A percentile compares a stretch with the other conserved stretches of the same genome.
Evolutionary conservation across 208 protist genomes (phyloP).

Genomic region (Lotmaria passim): DNA sequence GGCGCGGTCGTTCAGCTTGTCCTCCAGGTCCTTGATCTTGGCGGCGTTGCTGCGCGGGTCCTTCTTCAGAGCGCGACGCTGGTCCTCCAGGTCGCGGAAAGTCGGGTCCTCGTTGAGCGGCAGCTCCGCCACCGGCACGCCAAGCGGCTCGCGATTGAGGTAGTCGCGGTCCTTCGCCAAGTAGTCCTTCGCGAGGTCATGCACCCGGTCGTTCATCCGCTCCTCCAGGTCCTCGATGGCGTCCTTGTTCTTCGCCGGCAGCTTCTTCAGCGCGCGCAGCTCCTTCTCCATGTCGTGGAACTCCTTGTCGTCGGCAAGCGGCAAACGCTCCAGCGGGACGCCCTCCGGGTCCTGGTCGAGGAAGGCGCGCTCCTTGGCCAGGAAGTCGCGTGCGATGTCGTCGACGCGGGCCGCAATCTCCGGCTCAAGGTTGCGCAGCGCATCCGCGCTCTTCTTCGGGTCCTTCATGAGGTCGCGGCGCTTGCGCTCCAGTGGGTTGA

Average conservation of each 20-base stretch:
- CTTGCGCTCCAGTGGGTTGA: constrained; percentile 71
- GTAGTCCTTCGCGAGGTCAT: constrained; percentile 71
- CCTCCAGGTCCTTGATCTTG: constrained; percentile 50
- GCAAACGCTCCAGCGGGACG: constrained; percentile 63
- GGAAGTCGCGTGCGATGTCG: constrained; percentile 65
- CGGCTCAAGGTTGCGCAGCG: constrained; percentile 55
- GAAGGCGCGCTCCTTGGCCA: constrained; percentile 78
- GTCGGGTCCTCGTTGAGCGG: constrained; percentile 62
- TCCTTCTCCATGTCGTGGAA: constrained; percentile 75
- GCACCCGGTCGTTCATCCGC: constrained; percentile 70
- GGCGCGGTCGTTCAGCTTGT: constrained; percentile 63
- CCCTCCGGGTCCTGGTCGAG: constrained; percentile 68
- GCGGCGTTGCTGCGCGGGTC: constrained; percentile 34
- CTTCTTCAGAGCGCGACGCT: constrained; percentile 61
- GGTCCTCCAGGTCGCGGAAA: constrained; percentile 59
- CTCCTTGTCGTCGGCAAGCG: constrained; percentile 60
- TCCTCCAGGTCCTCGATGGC: constrained; percentile 67
- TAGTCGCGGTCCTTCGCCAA: constrained; percentile 56
- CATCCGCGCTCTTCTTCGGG: constrained; percentile 58
- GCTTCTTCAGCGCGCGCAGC: constrained; percentile 64
- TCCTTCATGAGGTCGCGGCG: constrained; percentile 77
- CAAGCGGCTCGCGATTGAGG: constrained; percentile 74
- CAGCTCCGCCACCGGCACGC: constrained; percentile 67
- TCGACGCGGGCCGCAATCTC: constrained; percentile 71
- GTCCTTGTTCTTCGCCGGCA: constrained; percentile 68